Base-by-base conservation (phyloP, 257 asterid genomes). In the Rhazya stricta region DNA sequence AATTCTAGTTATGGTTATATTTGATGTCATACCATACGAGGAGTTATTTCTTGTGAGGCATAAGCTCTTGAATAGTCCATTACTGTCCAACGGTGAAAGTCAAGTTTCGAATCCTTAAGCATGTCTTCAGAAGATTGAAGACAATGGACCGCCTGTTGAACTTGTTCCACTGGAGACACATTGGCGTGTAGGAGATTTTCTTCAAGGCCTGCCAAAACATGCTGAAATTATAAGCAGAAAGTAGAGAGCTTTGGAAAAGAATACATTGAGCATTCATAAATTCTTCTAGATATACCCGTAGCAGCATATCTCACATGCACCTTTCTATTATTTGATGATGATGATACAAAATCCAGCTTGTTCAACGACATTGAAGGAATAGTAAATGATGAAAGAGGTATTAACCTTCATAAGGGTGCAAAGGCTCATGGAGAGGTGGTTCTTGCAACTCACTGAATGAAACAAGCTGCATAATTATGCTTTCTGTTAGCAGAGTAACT, bases 401-500 rank as follows among this genome's bases (percentile, higher is more conserved):
- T 23, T n/a, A 18, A 91, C 97, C 97, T 83, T 88, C 81, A 77
- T 82, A 81, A 53, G 90, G 87, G 82, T 90, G 96, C 74, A 81
- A 51, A 56, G 98, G 98, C 79, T 84, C 94, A 80, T 82, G 91
- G 10, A 91, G 91, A 21, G 98, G 98, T 15, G 86, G 43, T 72
- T 93, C 98, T 81, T 86, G 85, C 71, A 93, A 71, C 74, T 93
- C 94, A 3, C 89, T 94, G 83, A 73, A 86, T 67, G 97, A 86
- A 71, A 93, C 94, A 25, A 90, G 94, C 98, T 93, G 92, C 90
- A 77, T 82, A 77, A 73, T 62, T 27, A 46, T 36, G 61, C 58
- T 57, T 25, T 50, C 42, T 32, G 51, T 74, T n/a, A 62, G 65
- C 65, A 30, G 66, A 23, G 0, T 9, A 12, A 10, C 18, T 72